Conservation (phyloP, 805 yeast genomes). For the Candida nanaspora region DNA sequence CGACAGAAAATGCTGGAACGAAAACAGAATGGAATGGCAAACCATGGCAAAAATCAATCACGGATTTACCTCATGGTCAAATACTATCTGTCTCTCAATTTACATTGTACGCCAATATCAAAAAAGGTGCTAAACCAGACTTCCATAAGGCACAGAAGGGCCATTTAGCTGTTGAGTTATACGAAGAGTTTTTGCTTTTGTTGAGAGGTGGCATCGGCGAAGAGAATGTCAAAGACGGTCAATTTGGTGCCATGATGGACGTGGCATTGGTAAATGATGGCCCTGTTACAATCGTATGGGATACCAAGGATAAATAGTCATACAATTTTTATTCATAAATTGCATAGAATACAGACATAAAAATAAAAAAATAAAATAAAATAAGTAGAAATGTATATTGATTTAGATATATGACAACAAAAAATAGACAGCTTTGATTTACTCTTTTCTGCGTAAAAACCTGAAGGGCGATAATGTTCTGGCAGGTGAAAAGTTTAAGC, state of each 20-base stretch:
- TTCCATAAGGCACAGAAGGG: slow-evolving; percentile 92
- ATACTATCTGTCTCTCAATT: slow-evolving; percentile 88
- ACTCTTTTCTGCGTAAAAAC: not conserved
- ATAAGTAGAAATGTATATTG: no score
- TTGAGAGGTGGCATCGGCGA: slow-evolving; percentile 49
- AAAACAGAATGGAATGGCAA: slow-evolving; percentile 49
- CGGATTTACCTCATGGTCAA: slow-evolving; percentile 54
- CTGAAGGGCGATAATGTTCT: slow-evolving; percentile 25
- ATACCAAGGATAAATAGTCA: slow-evolving; percentile 42
- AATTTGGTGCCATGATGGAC: slow-evolving; percentile 97
- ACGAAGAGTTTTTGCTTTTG: slow-evolving; percentile 42
- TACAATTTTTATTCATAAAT: not conserved
- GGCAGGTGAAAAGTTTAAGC: slow-evolving; percentile 21
- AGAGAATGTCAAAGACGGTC: slow-evolving; percentile 74
- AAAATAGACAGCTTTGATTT: no score
- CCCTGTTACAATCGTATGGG: slow-evolving; percentile 82
- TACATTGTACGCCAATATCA: slow-evolving; percentile 77
- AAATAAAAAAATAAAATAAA: not conserved
- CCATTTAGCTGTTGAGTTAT: slow-evolving; percentile 39
- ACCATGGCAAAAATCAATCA: slow-evolving; percentile 71
- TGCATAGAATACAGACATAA: not conserved
- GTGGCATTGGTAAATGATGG: slow-evolving; percentile 86
- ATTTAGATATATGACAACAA: no score
- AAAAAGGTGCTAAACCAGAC: slow-evolving; percentile 92
- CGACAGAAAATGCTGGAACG: slow-evolving; percentile 24